Base-by-base conservation (phyloP, 495 filamentous ascomycete species). In the Aspergillus hancockii region DNA sequence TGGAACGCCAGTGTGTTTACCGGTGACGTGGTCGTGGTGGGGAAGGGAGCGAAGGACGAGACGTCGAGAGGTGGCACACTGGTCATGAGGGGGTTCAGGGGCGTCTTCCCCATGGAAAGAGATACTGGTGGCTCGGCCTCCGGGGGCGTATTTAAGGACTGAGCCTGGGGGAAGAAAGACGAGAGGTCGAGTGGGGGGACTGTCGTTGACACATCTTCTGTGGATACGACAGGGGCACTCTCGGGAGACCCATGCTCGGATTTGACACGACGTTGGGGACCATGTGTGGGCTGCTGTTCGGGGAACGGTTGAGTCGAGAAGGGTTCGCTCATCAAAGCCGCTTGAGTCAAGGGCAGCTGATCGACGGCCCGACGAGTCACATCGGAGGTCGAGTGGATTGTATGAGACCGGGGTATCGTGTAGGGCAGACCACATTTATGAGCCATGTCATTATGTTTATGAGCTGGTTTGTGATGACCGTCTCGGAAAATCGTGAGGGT, bases 401-500 rank as follows among this genome's bases (percentile, higher is more conserved):
- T 86, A 75, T 90, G 86, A 55, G 82, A 85, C 50, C 90, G 85
- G 55, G 83, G 86, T 55, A 93, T 85, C 67, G 88, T 88, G 75
- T 96, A 97, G 16, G 92, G 92, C 58, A 85, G 68, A 54, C 91
- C 90, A 66, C 82, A 88, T 71, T 91, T 88, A 69, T 95, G 91
- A 60, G 90, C 89, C 60, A 88, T 83, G 71, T 91, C 88, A 75
- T 94, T 88, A 71, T 93, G 89, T 75, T 92, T 92, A 73, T 95
- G 90, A 30, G 88, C 85, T 8, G 93, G 93, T 75, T 93, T 93
- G 80, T 96, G 93, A 72, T 97, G 92, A 60, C 93, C 93, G 67
- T 96, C 94, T 52, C 89, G 84, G 77, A 97, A 94, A 60, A 94
- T 85, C 38, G 90, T 91, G 61, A 97, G 81, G 31, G 84, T 83